phyloP scores from a whole-genome alignment of 2,329 filamentous ascomycete genomes.

The Triangularia setosa region DNA sequence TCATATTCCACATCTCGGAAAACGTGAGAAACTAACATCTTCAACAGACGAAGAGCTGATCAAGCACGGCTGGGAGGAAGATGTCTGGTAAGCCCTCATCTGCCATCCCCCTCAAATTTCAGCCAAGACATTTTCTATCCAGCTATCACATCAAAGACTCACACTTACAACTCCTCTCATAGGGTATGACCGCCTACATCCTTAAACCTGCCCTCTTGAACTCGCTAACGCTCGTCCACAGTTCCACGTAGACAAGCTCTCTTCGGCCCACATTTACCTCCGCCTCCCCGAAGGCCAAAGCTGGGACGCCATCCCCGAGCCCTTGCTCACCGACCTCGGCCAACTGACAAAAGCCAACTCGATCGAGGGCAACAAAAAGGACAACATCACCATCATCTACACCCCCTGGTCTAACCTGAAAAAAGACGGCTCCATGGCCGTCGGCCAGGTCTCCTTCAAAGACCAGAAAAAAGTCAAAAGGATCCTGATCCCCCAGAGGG shows the following conservation, averaged over 20 bases:
- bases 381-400: conserved; percentile 95
- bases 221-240: conserved; percentile 32
- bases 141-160: neutral
- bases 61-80: conserved; percentile 88
- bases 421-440: conserved; percentile 94
- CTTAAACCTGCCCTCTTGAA: neutral
- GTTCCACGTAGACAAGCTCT: conserved; percentile 98
- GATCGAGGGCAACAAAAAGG: conserved; percentile 99
- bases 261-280: conserved; percentile 93
- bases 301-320: conserved; percentile 77
- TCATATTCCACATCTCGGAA: neutral
- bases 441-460: conserved; percentile 92
- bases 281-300: conserved; percentile 71
- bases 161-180: neutral
- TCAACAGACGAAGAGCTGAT: conserved; percentile 96
- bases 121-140: conserved; percentile 30
- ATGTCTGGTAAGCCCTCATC: conserved; percentile 71
- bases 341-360: conserved; percentile 98
- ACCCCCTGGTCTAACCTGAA: conserved; percentile 93
- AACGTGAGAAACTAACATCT: neutral
- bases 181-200: neutral
- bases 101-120: conserved; percentile 3
- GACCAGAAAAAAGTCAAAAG: conserved; percentile 77
- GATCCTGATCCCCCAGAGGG: conserved; percentile 72
- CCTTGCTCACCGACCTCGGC: conserved; percentile 80